Base-by-base conservation (phyloP, 2,329 filamentous ascomycete genomes). In the Blastomyces percursus region DNA sequence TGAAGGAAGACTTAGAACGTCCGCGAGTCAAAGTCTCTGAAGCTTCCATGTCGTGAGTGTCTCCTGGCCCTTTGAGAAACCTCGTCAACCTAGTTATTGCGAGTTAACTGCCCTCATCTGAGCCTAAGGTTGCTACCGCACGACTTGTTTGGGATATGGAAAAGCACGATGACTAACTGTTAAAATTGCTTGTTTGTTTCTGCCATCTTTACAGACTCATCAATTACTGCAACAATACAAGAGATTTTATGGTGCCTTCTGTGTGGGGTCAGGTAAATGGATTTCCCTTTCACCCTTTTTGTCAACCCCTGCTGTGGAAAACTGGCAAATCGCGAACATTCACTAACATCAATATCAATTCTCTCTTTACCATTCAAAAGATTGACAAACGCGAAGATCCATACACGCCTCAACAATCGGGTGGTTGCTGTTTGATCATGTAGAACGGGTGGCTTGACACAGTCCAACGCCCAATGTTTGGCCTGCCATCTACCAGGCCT, bases 211-310 rank as follows among this genome's bases (percentile, higher is more conserved):
- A 67, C 73, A 99, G 94, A 77, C 89, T 97, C 76, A 97, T 97
- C 76, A 90, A 91, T 70, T 97, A 97, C 81, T 97, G 93, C 79
- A 96, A 96, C 78, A 92, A 90, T 78, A 96, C 94, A 70, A 89
- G 93, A 77, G 94, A 99, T 77, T 97, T 96, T 81, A 97, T 99
- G 94, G 92, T 97, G 63, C 92, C 92, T 60, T 96, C 91, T 61
- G 90, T 95, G 76, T 99, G 94, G 94, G 93, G 93, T 69, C 85
- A 87, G 65, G 84, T 86, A 80, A 71, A 72, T 68, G 66, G 67
- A 64, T 64, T 59, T 52, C 35, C 12, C 2, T 59, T 52, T 48
- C 32, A 46, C 62, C 61, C 61, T 42, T 56, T 60, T 52, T 55
- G 35, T 4, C n/a, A 35, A 21, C 30, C 7, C 16, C n/a, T n/a